These are phyloP conservation scores for Ophiocordyceps robertsii DNA, from an alignment of 2,329 filamentous ascomycete genomes.

Conservation along the genomic window DNA sequence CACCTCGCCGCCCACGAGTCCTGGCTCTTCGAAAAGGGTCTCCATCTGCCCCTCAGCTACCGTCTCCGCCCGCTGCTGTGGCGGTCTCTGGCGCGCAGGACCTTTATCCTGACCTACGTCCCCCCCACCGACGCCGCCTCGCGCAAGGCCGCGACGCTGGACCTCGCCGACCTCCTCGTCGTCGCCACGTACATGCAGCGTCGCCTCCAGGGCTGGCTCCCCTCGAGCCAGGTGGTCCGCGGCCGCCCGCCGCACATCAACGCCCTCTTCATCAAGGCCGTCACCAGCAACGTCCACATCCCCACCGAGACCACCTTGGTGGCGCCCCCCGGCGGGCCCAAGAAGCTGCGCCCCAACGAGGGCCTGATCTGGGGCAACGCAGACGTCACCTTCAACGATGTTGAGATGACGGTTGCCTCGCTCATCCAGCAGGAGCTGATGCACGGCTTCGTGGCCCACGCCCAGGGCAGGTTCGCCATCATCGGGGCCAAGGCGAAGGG, in stretches of 20 bases:
- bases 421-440: conserved; percentile 71
- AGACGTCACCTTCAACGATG: conserved; percentile 43
- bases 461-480: conserved; percentile 65
- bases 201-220: conserved; percentile 44
- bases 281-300: conserved; percentile 30
- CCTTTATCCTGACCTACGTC: conserved; percentile 68
- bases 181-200: conserved; percentile 54
- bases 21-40: conserved; percentile 65
- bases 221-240: conserved; percentile 18
- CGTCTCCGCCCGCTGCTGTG: conserved; percentile 72
- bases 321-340: conserved; percentile 32
- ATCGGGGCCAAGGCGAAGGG: conserved; percentile 58
- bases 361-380: conserved; percentile 53
- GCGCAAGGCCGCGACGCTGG: conserved; percentile 59
- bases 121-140: conserved; percentile 41
- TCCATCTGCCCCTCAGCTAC: conserved; percentile 63
- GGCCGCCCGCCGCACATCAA: conserved; percentile 28
- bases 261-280: conserved; percentile 36
- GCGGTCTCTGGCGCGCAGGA: conserved; percentile 66
- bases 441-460: conserved; percentile 72
- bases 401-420: conserved; percentile 67
- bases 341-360: conserved; percentile 39
- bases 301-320: conserved; percentile 27
- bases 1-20: conserved; percentile 49
- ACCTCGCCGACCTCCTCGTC: conserved; percentile 53